These are phyloP conservation scores for Cercospora sp. DNA, from an alignment of 2,329 filamentous ascomycete species.

Conservation along the genomic window DNA sequence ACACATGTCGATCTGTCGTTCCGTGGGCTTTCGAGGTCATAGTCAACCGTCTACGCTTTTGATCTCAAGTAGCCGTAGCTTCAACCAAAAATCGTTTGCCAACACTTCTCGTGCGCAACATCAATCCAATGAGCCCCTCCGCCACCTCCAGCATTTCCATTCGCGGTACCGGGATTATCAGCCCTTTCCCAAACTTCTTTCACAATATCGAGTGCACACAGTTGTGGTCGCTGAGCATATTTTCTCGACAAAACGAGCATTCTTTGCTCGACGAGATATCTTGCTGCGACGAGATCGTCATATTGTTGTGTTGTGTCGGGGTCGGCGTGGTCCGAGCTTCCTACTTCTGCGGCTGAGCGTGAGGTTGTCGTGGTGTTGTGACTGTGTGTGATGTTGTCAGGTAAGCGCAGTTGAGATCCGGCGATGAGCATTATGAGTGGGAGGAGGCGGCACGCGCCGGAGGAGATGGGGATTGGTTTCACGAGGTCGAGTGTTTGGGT, in stretches of 20 bases:
- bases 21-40: not conserved
- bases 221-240: conserved; percentile 54
- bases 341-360: not conserved
- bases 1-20: not conserved
- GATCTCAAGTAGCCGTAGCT: not conserved
- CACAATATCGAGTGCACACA: conserved; percentile 52
- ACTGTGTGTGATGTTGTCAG: conserved; percentile 26
- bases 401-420: conserved; percentile 53
- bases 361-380: conserved; percentile 39
- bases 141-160: not conserved
- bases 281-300: conserved; percentile 37
- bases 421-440: conserved; percentile 55
- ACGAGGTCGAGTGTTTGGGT: conserved; percentile 53
- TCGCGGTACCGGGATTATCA: conserved; percentile 43
- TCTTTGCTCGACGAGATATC: conserved; percentile 53
- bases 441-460: conserved; percentile 56
- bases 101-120: conserved; percentile 58
- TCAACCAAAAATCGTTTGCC: conserved; percentile 50
- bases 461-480: conserved; percentile 53
- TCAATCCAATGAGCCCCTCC: conserved; percentile 54
- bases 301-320: not conserved
- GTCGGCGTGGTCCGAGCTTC: not conserved
- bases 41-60: not conserved
- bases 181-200: conserved; percentile 55
- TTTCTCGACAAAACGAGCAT: conserved; percentile 49